Evolutionary conservation across 805 yeast species (phyloP).

Genomic region (Starmerella riodocensis): DNA sequence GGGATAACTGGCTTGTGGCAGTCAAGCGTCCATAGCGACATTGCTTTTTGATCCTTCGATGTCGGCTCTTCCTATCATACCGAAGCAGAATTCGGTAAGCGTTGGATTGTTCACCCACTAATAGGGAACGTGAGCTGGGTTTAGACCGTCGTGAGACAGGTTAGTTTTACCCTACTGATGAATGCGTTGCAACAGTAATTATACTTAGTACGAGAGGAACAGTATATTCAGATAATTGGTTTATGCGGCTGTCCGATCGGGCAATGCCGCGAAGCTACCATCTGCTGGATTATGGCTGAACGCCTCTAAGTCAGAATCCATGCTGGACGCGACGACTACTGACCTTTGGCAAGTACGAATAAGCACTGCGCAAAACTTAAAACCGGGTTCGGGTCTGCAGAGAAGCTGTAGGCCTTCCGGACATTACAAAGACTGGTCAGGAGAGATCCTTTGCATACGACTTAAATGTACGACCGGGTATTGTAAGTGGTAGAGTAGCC

Average conservation of each 20-base stretch:
- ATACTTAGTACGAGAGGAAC: slow-evolving; percentile 32
- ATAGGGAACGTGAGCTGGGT: no score
- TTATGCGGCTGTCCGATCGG: slow-evolving; percentile 37
- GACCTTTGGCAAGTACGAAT: slow-evolving; percentile 33
- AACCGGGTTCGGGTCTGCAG: slow-evolving; percentile 12
- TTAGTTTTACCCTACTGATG: no score
- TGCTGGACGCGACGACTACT: slow-evolving; percentile 38
- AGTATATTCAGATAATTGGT: slow-evolving; percentile 35
- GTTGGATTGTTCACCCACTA: no score
- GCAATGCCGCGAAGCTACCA: slow-evolving; percentile 38
- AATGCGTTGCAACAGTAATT: slow-evolving; percentile 10
- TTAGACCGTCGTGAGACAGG: no score
- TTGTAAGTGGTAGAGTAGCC: slow-evolving; percentile 42
- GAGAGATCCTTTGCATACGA: slow-evolving; percentile 38
- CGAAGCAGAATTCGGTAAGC: no score
- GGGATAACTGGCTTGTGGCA: no score
- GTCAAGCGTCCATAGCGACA: no score
- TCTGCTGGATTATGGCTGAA: slow-evolving; percentile 36
- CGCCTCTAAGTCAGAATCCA: slow-evolving; percentile 43
- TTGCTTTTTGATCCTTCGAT: no score
- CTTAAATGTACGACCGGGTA: slow-evolving; percentile 37
- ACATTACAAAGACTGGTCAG: slow-evolving; percentile 21
- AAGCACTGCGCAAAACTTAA: slow-evolving; percentile 22
- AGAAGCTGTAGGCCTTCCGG: slow-evolving; percentile 11
- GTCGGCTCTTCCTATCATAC: no score